These are phyloP conservation scores for Fusarium graminum DNA, from an alignment of 2,329 filamentous ascomycete species.

Conservation along the genomic window DNA sequence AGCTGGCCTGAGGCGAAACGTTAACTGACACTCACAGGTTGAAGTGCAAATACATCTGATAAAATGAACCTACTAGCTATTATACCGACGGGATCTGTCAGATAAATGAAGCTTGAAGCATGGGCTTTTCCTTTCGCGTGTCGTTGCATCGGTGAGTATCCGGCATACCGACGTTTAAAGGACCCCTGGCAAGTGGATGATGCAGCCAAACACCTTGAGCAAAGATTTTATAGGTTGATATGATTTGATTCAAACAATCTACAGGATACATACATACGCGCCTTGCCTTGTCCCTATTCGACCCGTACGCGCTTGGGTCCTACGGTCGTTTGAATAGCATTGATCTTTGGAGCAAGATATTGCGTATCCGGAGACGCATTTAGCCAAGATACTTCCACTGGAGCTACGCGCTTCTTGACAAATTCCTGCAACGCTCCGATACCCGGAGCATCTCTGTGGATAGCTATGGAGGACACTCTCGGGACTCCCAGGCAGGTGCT, in stretches of 20 bases:
- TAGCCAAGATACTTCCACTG: slow-evolving; percentile 68
- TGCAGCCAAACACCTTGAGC: background rate
- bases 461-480: slow-evolving; percentile 73
- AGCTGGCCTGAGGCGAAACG: background rate
- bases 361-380: slow-evolving; percentile 37
- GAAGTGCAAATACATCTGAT: background rate
- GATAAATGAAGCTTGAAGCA: background rate
- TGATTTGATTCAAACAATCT: background rate
- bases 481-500: slow-evolving; percentile 70
- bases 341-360: slow-evolving; percentile 54
- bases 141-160: slow-evolving; percentile 1
- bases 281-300: slow-evolving; percentile 13
- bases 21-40: slow-evolving; percentile 9
- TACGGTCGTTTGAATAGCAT: slow-evolving; percentile 53
- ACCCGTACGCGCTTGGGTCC: slow-evolving; percentile 50
- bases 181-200: background rate
- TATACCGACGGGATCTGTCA: no score
- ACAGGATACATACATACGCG: slow-evolving; percentile 11
- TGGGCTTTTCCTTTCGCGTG: background rate
- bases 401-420: slow-evolving; percentile 64
- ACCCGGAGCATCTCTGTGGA: slow-evolving; percentile 68
- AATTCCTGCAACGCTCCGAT: slow-evolving; percentile 69
- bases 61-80: background rate
- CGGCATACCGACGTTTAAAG: background rate
- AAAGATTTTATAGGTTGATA: slow-evolving; percentile 5